Evolutionary conservation across 2,329 filamentous ascomycete genomes (phyloP), one percentile per base, ranked within the genome.

Genomic region (Trichoderma polysporum): DNA sequence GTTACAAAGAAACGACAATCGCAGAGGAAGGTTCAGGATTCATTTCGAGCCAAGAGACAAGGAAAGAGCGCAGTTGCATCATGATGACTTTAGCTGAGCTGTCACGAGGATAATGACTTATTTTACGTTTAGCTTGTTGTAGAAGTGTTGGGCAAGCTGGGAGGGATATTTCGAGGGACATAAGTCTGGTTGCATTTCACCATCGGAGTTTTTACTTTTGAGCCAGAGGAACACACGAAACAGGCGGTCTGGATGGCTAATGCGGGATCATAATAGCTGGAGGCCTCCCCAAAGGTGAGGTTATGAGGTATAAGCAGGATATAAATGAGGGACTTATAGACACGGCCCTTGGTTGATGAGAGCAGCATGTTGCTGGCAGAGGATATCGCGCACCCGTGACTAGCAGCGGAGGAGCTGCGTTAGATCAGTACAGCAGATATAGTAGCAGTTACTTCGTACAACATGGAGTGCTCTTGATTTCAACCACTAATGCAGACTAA

Each of bases 401-500:
- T 13, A 12, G 5, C 3, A 31, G 33, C n/a, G 1, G 12, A 53
- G 33, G 3, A 41, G 53, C 35, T 56, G 33, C 27, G n/a, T 45
- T 54, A 35, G 50, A 56, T 33, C 27, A 33, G 35, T 54, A 19
- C 27, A 12, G 41, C 41, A 3, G n/a, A 7, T 45, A 45, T 45
- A n/a, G n/a, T n/a, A n/a, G n/a, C 41, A 45, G n/a, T 45, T 45
- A 54, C 50, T 25, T 33, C 17, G 41, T 39, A 47, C 39, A 63
- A 56, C 19, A 31, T 9, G 27, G 29, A 63, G 13, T 54, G 8
- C 39, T 61, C 19, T 64, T 47, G 37, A 47, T 45, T 47, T 27
- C 25, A 31, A 27, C 61, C 35, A 19, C 61, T 64, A 64, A 54
- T 54, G 49, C 49, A 56, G 29, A 19, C 60, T 54, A 64, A 22